Evolutionary conservation across 2,329 filamentous ascomycete species (phyloP), one percentile per base, ranked within the genome.

Genomic region (Aphanocladium album): DNA sequence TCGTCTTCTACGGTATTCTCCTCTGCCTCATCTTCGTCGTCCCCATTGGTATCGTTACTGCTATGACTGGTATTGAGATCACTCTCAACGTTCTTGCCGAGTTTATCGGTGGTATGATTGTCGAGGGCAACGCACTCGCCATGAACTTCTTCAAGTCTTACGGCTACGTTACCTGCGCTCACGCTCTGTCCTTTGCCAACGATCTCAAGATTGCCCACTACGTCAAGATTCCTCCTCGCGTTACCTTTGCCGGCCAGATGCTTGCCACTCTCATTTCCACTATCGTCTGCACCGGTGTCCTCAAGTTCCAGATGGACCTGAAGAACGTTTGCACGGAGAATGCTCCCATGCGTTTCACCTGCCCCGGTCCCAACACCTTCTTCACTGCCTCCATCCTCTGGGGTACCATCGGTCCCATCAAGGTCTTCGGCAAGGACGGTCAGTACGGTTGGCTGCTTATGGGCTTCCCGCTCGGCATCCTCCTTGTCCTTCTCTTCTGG

Each of bases 131-230:
- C 61, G 74, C 73, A 2, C 69, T 78, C 7, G 76, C 75, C 46
- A 67, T 69, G 23, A 70, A 70, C 49, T 70, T 66, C 25, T 66
- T 70, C 43, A 67, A 69, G 52, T 67, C 66, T 43, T 68, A 68
- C 0, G 76, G 76, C 5, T 77, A 77, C 61, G 72, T 76, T 71
- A 66, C 65, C 27, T 67, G 65, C 52, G 65, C 65, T 14, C 65
- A 67, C 55, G 64, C 65, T 25, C 58, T 67, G 21, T 65, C 64
- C 51, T 66, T 66, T 46, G 64, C 64, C 57, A 74, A 77, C 63
- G 80, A 82, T 63, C 74, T 81, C 73, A 82, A 82, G 67, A 68
- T 82, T 27, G 80, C 74, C 2, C 79, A 80, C 61, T 81, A 82
- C 66, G 69, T 81, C 58, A 81, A 83, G 66, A 77, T 82, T 41